phyloP scores from a whole-genome alignment of 139 green algal genomes.

The Coelastrella sp. region DNA sequence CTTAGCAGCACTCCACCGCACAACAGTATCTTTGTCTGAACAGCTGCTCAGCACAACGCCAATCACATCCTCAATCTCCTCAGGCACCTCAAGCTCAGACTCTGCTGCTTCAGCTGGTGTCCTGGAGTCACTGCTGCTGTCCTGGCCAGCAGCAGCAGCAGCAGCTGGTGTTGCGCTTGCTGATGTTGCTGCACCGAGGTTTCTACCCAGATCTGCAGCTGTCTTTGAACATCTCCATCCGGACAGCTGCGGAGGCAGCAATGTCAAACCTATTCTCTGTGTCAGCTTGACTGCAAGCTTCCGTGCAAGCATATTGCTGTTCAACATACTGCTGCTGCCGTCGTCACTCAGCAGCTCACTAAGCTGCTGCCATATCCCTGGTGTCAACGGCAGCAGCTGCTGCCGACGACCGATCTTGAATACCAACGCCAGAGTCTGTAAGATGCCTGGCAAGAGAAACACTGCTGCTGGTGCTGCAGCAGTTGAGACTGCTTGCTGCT shows the following conservation, averaged over 20 bases:
- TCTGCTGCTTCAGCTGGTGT: slow-evolving; percentile 11
- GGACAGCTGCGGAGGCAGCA: slow-evolving; percentile 79
- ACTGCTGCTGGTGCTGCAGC: slow-evolving; percentile 47
- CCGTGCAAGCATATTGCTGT: slow-evolving; percentile 58
- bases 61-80: slow-evolving; percentile 68
- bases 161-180: no score
- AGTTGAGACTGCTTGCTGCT: slow-evolving; percentile 52
- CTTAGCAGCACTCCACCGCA: slow-evolving; percentile 96
- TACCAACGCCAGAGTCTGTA: slow-evolving; percentile 70
- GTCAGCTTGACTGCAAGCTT: slow-evolving; percentile 91
- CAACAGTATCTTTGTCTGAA: slow-evolving; percentile 92
- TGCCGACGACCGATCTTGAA: slow-evolving; percentile 79
- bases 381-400: slow-evolving; percentile 62
- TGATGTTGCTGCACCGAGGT: slow-evolving; percentile 61
- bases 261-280: slow-evolving; percentile 80
- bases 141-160: not conserved
- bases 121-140: slow-evolving; percentile 10
- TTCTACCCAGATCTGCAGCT: slow-evolving; percentile 46
- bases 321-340: slow-evolving; percentile 31
- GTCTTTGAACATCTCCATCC: slow-evolving; percentile 82
- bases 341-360: slow-evolving; percentile 25
- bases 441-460: slow-evolving; percentile 75
- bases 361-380: slow-evolving; percentile 64
- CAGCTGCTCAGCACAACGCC: slow-evolving; percentile 77
- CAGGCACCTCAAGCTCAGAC: slow-evolving; percentile 44